Base-by-base conservation (phyloP, 2,329 filamentous ascomycete genomes). In the Trichoderma simmonsii region DNA sequence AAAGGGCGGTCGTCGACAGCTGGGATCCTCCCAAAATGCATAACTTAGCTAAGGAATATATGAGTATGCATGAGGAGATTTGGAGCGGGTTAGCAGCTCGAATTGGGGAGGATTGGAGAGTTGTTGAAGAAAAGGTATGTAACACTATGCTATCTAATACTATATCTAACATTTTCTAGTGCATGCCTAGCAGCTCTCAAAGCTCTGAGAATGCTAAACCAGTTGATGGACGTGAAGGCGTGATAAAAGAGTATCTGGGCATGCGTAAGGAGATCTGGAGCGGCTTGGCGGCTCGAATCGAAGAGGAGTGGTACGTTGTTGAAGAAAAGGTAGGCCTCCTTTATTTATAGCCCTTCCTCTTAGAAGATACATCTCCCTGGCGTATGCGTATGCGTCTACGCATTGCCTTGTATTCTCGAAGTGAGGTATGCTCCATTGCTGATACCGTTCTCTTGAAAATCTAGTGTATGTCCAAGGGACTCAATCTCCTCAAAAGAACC, bases 331-430 rank as follows among this genome's bases (percentile, higher is more conserved):
- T 43, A 51, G 7, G 43, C n/a, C 9, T 51, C 4, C 43, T 12
- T 6, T 21, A 51, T 21, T 48, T 48, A 5, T n/a, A 1, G 43
- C 4, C 3, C 3, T 48, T 48, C 6, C 43, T 51, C n/a, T 21
- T 3, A 6, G 0, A 6, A 12, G 18, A 51, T 12, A 3, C 2
- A 11, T 21, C 9, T 6, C 9, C 9, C 1, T 0, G 4, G n/a
- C 12, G 43, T 21, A 51, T 51, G 1, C n/a, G 12, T 21, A 4
- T 48, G 2, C n/a, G 1, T 48, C 7, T 11, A n/a, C 6, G 12
- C 3, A 11, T 21, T 3, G 6, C n/a, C 1, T 9, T 48, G 9
- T 21, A 48, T 9, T 21, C 1, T 43, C 18, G 0, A 21, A 0
- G 3, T 18, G 3, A 18, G 15, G 6, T 8, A 18, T 18, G 0